Evolutionary conservation across 768 basidiomycete genomes (phyloP).

Genomic region (Ephemerocybe angulata): DNA sequence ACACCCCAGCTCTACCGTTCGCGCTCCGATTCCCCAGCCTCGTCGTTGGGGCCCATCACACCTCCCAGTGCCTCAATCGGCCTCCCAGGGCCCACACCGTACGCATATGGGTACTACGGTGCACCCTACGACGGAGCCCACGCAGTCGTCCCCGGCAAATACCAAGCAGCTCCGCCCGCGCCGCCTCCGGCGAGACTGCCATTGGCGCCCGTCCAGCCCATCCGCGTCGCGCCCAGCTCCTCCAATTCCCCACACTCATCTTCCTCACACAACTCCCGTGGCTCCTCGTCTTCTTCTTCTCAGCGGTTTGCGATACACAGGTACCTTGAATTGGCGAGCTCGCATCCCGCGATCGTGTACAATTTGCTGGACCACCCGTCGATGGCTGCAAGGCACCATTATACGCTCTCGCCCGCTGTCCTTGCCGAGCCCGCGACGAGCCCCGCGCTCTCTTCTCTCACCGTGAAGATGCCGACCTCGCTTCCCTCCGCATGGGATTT

Average conservation of each 20-base stretch:
- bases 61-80: background rate
- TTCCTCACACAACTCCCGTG: too few species aligned
- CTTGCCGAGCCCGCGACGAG: slow-evolving; percentile 29
- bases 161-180: background rate
- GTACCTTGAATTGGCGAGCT: slow-evolving; percentile 1
- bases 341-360: background rate
- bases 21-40: background rate
- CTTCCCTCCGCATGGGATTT: slow-evolving; percentile 27
- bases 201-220: background rate
- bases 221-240: background rate
- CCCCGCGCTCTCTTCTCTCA: slow-evolving; percentile 28
- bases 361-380: slow-evolving; percentile 2
- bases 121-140: background rate
- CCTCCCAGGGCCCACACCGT: slow-evolving; percentile 7
- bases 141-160: background rate
- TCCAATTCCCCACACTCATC: background rate
- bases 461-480: slow-evolving; percentile 22
- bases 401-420: slow-evolving; percentile 21
- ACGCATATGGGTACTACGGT: background rate
- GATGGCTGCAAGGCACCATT: slow-evolving; percentile 20
- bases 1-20: background rate
- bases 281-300: too few species aligned
- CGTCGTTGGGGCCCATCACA: slow-evolving; percentile 2
- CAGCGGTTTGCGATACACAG: background rate
- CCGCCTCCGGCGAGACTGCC: background rate